Evolutionary conservation across 2,329 filamentous ascomycete genomes (phyloP).

Genomic region (Diplodia scrobiculata): DNA sequence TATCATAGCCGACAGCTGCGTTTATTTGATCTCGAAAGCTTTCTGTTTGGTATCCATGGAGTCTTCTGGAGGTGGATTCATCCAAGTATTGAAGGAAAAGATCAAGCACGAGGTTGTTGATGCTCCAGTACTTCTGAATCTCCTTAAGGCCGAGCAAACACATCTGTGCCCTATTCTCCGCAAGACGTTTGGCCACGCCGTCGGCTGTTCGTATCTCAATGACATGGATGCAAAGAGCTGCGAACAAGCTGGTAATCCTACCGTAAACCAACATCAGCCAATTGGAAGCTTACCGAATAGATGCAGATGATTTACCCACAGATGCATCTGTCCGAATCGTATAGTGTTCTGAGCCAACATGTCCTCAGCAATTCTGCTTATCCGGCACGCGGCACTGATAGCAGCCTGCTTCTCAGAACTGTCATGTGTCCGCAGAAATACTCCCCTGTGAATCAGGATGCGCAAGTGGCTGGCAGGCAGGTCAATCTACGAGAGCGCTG

Average conservation of each 20-base stretch:
- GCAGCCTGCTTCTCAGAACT: constrained; percentile 46
- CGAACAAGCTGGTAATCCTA: constrained; percentile 52
- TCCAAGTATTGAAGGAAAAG: constrained; percentile 55
- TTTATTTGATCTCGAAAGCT: not conserved
- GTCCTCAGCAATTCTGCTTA: constrained; percentile 53
- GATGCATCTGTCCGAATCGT: constrained; percentile 51
- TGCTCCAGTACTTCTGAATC: constrained; percentile 54
- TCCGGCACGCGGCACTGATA: constrained; percentile 51
- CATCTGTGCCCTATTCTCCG: constrained; percentile 54
- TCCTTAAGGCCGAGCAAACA: constrained; percentile 54
- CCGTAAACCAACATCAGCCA: not conserved
- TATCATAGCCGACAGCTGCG: not conserved
- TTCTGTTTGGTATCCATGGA: constrained; percentile 31
- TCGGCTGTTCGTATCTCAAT: constrained; percentile 47
- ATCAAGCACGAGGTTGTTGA: constrained; percentile 54
- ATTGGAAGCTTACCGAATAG: not conserved
- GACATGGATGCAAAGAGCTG: constrained; percentile 54
- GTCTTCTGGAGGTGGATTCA: constrained; percentile 47
- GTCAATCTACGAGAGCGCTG: constrained; percentile 40
- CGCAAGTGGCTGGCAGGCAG: constrained; percentile 53
- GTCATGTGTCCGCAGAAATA: constrained; percentile 45
- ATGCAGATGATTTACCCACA: constrained; percentile 36
- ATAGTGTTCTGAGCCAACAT: constrained; percentile 51
- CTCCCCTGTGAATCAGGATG: constrained; percentile 50
- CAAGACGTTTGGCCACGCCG: constrained; percentile 48